Evolutionary conservation across 2,329 filamentous ascomycete genomes (phyloP).

Genomic region (Botrytis deweyae): DNA sequence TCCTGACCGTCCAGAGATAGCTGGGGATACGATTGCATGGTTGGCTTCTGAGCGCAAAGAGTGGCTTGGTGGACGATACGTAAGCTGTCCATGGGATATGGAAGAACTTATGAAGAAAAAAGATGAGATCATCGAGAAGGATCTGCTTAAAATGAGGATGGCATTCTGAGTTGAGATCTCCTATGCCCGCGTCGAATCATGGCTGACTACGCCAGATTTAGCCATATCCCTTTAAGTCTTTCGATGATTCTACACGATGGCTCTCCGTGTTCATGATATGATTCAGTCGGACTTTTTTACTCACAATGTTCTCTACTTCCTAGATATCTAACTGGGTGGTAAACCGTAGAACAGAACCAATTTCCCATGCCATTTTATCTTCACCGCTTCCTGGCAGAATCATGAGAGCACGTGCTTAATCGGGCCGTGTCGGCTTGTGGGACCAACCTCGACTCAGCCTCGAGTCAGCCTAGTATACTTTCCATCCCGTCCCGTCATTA

Average conservation of each 20-base stretch:
- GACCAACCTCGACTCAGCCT: not conserved
- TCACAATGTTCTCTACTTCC: not conserved
- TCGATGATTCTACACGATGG: not conserved
- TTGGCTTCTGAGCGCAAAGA: constrained; percentile 45
- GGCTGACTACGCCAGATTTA: not conserved
- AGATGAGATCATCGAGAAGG: constrained; percentile 44
- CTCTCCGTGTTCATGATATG: not conserved
- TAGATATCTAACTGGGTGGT: too few species aligned
- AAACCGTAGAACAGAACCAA: not conserved
- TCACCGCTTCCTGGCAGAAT: not conserved
- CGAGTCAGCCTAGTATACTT: not conserved
- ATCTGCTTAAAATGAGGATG: constrained; percentile 40
- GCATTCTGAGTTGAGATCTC: constrained; percentile 21
- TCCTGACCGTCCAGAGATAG: constrained; percentile 7
- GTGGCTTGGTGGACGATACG: constrained; percentile 49
- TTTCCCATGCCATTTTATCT: not conserved
- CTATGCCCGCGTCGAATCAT: not conserved
- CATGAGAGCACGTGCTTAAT: not conserved
- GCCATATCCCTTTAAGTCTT: not conserved
- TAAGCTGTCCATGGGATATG: constrained; percentile 49
- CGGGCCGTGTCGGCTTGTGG: not conserved
- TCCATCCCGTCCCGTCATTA: not conserved
- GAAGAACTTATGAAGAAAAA: constrained; percentile 44
- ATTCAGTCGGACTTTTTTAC: not conserved
- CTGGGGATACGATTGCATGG: constrained; percentile 47